Evolutionary conservation across 805 yeast species (phyloP).

Genomic region (Hanseniaspora osmophila): DNA sequence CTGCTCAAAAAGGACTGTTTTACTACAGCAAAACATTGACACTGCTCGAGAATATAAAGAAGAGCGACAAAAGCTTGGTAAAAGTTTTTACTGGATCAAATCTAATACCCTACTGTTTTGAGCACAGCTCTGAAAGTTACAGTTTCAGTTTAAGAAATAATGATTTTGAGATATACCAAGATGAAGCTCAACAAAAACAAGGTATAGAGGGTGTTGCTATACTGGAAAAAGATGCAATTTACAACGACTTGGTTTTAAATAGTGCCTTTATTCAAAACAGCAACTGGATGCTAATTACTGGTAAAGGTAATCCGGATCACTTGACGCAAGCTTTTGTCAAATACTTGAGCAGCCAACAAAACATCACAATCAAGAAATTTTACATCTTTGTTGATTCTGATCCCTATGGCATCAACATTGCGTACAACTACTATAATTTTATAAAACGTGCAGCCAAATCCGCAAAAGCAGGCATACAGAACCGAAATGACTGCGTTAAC

Average conservation of each 20-base stretch:
- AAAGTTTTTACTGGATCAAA: constrained; percentile 8
- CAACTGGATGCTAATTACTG: constrained; percentile 34
- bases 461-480: too few species aligned
- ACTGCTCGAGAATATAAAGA: not conserved
- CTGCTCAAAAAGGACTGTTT: constrained; percentile 51
- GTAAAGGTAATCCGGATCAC: constrained; percentile 58
- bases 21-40: constrained; percentile 9
- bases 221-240: constrained; percentile 42
- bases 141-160: too few species aligned
- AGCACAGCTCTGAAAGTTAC: not conserved
- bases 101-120: constrained; percentile 27
- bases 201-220: constrained; percentile 21
- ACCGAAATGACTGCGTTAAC: too few species aligned
- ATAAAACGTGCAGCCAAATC: not conserved
- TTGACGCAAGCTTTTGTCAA: constrained; percentile 34
- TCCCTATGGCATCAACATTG: constrained; percentile 51
- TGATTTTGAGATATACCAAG: too few species aligned
- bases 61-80: not conserved
- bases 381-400: constrained; percentile 49
- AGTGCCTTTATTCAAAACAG: not conserved
- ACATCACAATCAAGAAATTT: constrained; percentile 17
- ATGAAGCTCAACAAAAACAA: not conserved
- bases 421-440: constrained; percentile 27
- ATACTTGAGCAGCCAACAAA: constrained; percentile 8
- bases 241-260: constrained; percentile 20